Percentiles rank a stretch among this genome's conserved stretches.
phyloP scores from a whole-genome alignment of 2,329 filamentous ascomycete genomes.

The Apiospora koreana region DNA sequence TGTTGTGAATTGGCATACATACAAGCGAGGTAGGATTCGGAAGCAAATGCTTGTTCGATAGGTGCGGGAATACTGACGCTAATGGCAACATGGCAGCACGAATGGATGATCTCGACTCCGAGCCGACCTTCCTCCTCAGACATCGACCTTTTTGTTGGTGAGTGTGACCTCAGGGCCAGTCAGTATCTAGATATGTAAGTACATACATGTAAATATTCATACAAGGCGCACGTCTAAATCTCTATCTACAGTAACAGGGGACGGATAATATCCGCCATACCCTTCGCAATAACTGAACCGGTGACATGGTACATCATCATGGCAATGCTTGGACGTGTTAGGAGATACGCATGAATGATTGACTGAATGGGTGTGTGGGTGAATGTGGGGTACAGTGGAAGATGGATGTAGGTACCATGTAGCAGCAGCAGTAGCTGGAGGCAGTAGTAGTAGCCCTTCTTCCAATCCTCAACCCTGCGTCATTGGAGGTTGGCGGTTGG shows the following conservation, averaged over 20 bases:
- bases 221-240: not conserved
- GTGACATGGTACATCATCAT: not conserved
- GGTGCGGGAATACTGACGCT: not conserved
- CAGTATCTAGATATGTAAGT: not conserved
- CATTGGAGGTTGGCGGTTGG: not conserved
- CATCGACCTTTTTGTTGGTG: not conserved
- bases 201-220: too few relatives aligned
- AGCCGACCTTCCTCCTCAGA: not conserved
- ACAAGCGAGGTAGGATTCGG: not conserved
- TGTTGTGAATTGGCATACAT: not conserved
- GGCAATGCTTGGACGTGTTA: not conserved
- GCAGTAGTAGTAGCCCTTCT: not conserved
- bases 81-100: not conserved
- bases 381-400: slow-evolving; percentile 1
- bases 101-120: not conserved
- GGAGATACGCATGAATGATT: not conserved
- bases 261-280: not conserved
- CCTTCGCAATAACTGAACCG: not conserved
- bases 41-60: not conserved
- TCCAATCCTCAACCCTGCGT: not conserved
- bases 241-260: not conserved
- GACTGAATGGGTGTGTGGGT: not conserved
- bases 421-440: not conserved
- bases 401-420: not conserved
- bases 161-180: not conserved